Base-by-base conservation (phyloP, 805 yeast species). In the Kodamaea nitidulidarum region DNA sequence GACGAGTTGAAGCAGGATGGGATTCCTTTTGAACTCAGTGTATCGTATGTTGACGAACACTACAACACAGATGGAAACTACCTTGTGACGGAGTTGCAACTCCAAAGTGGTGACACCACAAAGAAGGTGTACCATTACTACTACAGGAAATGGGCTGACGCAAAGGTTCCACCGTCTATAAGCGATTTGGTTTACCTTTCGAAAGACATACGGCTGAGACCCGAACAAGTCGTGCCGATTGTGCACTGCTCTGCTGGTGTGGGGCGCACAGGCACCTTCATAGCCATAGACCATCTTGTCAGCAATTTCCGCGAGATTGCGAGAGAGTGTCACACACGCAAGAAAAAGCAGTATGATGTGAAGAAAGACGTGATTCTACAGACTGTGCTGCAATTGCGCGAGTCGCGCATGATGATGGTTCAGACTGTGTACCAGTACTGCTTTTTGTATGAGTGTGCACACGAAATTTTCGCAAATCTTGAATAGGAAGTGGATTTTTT, bases 241-340 rank as follows among this genome's bases (percentile, higher is more conserved):
- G 56, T 56, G 8, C 98, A 91, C 61, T 91, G 98, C 55, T 87
- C 96, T 5, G 98, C 98, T 1, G 98, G 98, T 0, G 88, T 95
- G 55, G 98, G 98, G 14, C 70, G 98, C 42, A 88, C 98, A 0
- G 71, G 71, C 2, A 63, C 70, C 0, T 61, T 63, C 38, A 63
- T 62, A 27, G 65, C 67, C 4, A 48, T 58, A 44, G 71, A 59
- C 53, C 64, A 61, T 48, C 42, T 67, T 41, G 36, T 54, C 50
- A 49, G 28, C 44, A 49, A 40, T 44, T 40, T 63, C 65, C 20
- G 51, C 35, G 4, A 70, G 54, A 7, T 49, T 14, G 28, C 45
- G 17, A 38, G 33, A 17, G 31, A 17, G 22, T 33, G 15, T 12
- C 32, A 18, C 16, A 12, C 28, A 37, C 24, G 26, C 28, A 25